Evolutionary conservation across 352 stramenopile species (phyloP).

Genomic region (Phytophthora citrophthora): DNA sequence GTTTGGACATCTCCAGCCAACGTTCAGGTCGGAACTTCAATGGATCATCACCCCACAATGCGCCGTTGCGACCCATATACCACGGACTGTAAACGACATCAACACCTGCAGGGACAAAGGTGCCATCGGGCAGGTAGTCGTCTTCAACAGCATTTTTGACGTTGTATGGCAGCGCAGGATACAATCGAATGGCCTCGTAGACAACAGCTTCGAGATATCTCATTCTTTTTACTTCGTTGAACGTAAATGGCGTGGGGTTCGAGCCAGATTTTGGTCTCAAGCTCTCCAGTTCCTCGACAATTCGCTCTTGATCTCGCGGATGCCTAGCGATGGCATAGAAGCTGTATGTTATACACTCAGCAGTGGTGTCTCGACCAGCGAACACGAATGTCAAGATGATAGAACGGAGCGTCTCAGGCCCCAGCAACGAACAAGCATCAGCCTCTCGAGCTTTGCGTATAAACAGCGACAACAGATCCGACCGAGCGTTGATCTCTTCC

Average conservation of each 20-base stretch:
- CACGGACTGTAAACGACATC: conserved; percentile 78
- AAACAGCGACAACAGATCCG: conserved; percentile 61
- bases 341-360: conserved; percentile 75
- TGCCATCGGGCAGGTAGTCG: conserved; percentile 73
- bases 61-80: conserved; percentile 70
- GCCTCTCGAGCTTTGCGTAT: conserved; percentile 62
- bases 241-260: conserved; percentile 33
- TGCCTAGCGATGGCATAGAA: conserved; percentile 77
- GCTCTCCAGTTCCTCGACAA: conserved; percentile 54
- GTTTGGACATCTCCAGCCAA: conserved; percentile 67
- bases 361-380: conserved; percentile 84
- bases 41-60: conserved; percentile 58
- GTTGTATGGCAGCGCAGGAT: conserved; percentile 79
- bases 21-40: conserved; percentile 68
- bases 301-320: conserved; percentile 60
- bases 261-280: not conserved
- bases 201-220: conserved; percentile 76
- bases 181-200: conserved; percentile 75
- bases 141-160: conserved; percentile 69
- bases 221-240: conserved; percentile 65
- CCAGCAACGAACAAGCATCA: conserved; percentile 19
- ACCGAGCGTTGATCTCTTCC: conserved; percentile 35
- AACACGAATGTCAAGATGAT: conserved; percentile 86
- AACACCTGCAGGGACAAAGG: conserved; percentile 66
- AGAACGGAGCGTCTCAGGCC: conserved; percentile 52